Evolutionary conservation across 345 rosid genomes (phyloP), one percentile per base, ranked within the genome.

Genomic region (Aethionema arabicum): DNA sequence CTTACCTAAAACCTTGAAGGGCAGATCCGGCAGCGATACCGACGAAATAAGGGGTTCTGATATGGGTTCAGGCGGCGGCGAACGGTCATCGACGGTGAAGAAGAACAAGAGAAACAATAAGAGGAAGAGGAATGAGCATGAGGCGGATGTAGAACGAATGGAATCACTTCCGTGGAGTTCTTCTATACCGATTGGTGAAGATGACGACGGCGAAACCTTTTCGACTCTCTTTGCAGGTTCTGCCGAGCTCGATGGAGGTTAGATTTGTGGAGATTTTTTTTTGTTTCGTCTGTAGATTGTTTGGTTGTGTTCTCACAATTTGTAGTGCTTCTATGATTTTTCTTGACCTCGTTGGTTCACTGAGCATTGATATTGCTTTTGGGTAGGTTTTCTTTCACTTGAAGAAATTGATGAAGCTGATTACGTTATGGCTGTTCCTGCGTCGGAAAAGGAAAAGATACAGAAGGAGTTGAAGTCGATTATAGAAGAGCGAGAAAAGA

Each of bases 401-500:
- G 98, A 92, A 54, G 98, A 92, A 81, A 80, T 92, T 71, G 91
- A 89, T 50, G 95, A 82, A 75, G 78, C 77, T 63, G 88, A 78
- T 60, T 92, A 85, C 32, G 74, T 67, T 33, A 67, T 89, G 31
- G 71, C 44, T 33, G 49, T 81, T 46, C 82, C 85, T 53, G 56
- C 65, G 39, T 9, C 55, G 40, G 75, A 55, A 29, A 75, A 70
- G 73, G 74, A 33, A 40, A 69, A 65, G 64, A 13, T 59, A 8
- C 68, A 59, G 61, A 74, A 56, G 66, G 62, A 52, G 8, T 40
- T 41, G 29, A 80, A 75, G 54, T 58, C 52, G 0, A 78, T 78
- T 74, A 78, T 82, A 61, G 71, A 37, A 48, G 52, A 4, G 54
- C 45, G 7, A 14, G 58, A 47, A 49, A 73, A 71, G 71, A 68